Conservation (phyloP, 1,139 yeast genomes). For the Insectozyma bohioensis region DNA sequence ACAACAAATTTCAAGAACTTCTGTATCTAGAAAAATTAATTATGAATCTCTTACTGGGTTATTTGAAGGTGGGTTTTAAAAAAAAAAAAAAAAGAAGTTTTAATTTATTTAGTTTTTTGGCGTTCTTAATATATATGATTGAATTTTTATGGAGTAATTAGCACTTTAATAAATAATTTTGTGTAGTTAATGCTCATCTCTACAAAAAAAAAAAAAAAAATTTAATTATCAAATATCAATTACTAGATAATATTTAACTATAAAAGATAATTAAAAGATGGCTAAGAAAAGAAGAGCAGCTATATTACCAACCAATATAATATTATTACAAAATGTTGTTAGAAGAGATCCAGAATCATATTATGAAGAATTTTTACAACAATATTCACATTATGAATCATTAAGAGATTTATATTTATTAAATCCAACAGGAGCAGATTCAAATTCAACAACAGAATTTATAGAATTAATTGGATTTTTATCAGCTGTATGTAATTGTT, state of each 20-base stretch:
- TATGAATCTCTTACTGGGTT: constrained; percentile 73
- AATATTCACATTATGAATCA: constrained; percentile 89
- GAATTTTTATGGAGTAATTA: too few relatives aligned
- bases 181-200: constrained; percentile 4
- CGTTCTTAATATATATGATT: too few relatives aligned
- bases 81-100: background rate
- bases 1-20: constrained; percentile 64
- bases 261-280: too few relatives aligned
- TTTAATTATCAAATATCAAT: background rate
- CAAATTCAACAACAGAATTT: constrained; percentile 68
- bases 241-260: background rate
- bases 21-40: constrained; percentile 84
- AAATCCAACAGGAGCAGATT: constrained; percentile 62
- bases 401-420: constrained; percentile 79
- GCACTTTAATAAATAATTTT: too few relatives aligned
- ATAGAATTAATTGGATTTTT: constrained; percentile 86
- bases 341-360: constrained; percentile 93
- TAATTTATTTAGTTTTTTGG: too few relatives aligned
- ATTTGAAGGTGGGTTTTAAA: constrained; percentile 11
- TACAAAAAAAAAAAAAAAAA: background rate
- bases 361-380: constrained; percentile 89
- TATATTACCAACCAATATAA: constrained; percentile 85
- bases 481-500: constrained; percentile 86
- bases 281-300: constrained; percentile 90
- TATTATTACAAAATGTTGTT: constrained; percentile 85